Evolutionary conservation across 2,329 filamentous ascomycete species (phyloP).

Genomic region (Talaromyces sp.): DNA sequence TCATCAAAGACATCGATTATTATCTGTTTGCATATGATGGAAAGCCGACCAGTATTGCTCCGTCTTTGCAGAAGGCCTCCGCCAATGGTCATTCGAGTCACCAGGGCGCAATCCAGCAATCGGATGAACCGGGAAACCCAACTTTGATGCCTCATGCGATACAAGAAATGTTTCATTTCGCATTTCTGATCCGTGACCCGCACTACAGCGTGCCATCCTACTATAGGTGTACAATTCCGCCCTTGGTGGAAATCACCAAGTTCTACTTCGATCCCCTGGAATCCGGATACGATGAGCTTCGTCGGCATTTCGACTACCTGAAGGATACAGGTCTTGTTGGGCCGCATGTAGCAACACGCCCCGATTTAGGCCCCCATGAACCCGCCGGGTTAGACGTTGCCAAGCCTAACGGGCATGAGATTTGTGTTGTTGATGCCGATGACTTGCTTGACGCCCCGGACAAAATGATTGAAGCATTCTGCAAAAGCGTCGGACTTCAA

Average conservation of each 20-base stretch:
- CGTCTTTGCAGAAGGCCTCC: slow-evolving; percentile 61
- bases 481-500: slow-evolving; percentile 74
- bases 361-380: slow-evolving; percentile 19
- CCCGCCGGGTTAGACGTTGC: slow-evolving; percentile 26
- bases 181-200: slow-evolving; percentile 93
- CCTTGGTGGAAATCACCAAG: slow-evolving; percentile 76
- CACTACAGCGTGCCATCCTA: slow-evolving; percentile 86
- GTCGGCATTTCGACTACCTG: slow-evolving; percentile 84
- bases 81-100: slow-evolving; percentile 16
- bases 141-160: slow-evolving; percentile 76
- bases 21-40: slow-evolving; percentile 78
- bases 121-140: slow-evolving; percentile 70
- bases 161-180: slow-evolving; percentile 82
- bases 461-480: slow-evolving; percentile 74
- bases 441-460: slow-evolving; percentile 84
- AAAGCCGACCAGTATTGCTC: slow-evolving; percentile 69
- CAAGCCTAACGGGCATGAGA: slow-evolving; percentile 50
- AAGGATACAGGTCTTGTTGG: slow-evolving; percentile 69
- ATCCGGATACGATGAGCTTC: slow-evolving; percentile 85
- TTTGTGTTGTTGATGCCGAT: slow-evolving; percentile 89
- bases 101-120: neutral
- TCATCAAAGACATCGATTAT: slow-evolving; percentile 96
- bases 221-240: slow-evolving; percentile 88
- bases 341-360: slow-evolving; percentile 58
- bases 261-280: slow-evolving; percentile 87